Base-by-base conservation (phyloP, 352 stramenopile genomes). In the Blastocystis sp. region DNA sequence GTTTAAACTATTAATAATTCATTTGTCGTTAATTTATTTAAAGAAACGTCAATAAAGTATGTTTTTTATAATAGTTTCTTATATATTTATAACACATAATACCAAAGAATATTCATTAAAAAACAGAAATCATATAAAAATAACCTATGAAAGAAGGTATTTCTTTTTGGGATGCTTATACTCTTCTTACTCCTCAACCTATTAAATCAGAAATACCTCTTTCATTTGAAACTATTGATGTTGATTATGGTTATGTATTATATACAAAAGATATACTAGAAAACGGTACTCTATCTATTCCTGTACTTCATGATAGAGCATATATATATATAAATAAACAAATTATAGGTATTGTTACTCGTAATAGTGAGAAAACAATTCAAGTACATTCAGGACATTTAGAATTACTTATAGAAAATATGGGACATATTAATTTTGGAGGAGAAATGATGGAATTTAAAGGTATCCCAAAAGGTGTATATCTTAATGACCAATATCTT, bases 401-500 rank as follows among this genome's bases (percentile, higher is more conserved):
- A 43, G 23, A 58, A 11, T 49, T 72, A 10, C 58, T 72, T 23
- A 41, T 72, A 30, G 67, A 72, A 48, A 31, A 42, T 23, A 54
- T 72, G 36, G 67, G 67, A 21, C 7, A 59, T 5, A 16, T 72
- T n/a, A 72, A 72, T 25, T 72, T 64, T 42, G 65, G 49, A 27
- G 13, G 6, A 6, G 7, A 30, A 0, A 54, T 68, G 25, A 42
- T 27, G 0, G 46, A 68, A n/a, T 16, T n/a, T 18, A 67, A 59
- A 36, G 37, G 59, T 25, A 23, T 67, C 24, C 31, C 37, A 48
- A 48, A 48, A 5, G 55, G 45, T 37, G 45, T 55, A 34, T 13
- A 7, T 7, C 16, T 55, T 16, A 46, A 64, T 31, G 31, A 35
- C 16, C 55, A 65, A 31, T 43, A 31, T 32, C 35, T 67, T 27